A percentile compares a stretch with the other conserved stretches of the same genome.
Evolutionary conservation across 768 basidiomycete species (phyloP).

Genomic region (Fomitopsis pulvina): DNA sequence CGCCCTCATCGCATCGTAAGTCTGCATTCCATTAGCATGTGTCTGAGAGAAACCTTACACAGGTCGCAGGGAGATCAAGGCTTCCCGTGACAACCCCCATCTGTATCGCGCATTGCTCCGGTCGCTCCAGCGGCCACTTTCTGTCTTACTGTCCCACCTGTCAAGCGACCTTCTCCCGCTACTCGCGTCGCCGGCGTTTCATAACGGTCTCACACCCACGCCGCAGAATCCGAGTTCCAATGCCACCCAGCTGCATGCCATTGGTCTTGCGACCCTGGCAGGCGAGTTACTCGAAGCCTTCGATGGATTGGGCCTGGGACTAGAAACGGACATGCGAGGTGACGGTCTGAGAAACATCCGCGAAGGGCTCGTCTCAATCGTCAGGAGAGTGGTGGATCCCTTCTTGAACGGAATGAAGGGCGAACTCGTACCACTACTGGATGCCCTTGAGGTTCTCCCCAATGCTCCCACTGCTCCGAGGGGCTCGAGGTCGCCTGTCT

Average conservation of each 20-base stretch:
- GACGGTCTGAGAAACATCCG: conserved; percentile 66
- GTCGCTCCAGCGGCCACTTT: conserved; percentile 68
- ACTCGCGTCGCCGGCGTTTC: conserved; percentile 58
- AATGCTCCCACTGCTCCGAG: conserved; percentile 5
- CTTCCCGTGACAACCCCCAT: conserved; percentile 55
- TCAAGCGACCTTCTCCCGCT: conserved; percentile 63
- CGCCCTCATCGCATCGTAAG: conserved; percentile 64
- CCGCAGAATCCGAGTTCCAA: conserved; percentile 43
- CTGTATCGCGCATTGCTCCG: conserved; percentile 66
- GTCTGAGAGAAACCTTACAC: conserved; percentile 8
- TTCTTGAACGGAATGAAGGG: conserved; percentile 53
- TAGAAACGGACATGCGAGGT: conserved; percentile 52
- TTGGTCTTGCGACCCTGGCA: conserved; percentile 62
- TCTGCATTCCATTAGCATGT: conserved; percentile 17
- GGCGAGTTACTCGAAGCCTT: conserved; percentile 70
- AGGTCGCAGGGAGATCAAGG: conserved; percentile 56
- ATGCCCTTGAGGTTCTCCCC: conserved; percentile 44
- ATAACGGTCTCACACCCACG: conserved; percentile 42
- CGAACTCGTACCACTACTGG: conserved; percentile 55
- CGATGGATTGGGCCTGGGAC: conserved; percentile 57
- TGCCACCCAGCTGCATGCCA: conserved; percentile 63
- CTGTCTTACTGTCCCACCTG: conserved; percentile 64
- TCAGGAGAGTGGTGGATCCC: conserved; percentile 61
- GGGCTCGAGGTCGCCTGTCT: conserved; percentile 9
- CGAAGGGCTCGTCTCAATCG: conserved; percentile 63